Conservation (phyloP, 805 yeast species). For the Kregervanrija delftensis region DNA sequence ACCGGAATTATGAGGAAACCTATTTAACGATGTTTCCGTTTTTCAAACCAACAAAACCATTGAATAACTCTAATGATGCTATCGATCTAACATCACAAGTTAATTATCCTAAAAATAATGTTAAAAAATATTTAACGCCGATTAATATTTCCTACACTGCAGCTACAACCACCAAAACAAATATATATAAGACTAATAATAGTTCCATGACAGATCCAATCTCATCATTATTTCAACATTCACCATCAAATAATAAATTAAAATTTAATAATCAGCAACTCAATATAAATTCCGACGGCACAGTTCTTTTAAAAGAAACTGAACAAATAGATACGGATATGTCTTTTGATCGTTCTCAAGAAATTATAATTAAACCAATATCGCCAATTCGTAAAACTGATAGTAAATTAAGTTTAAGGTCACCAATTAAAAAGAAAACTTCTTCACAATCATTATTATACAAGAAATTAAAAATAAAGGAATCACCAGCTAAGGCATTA, state of each 20-base stretch:
- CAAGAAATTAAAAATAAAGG: slow-evolving; percentile 1
- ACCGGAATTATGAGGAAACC: slow-evolving; percentile 3
- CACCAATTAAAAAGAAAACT: slow-evolving; percentile 5
- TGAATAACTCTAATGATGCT: slow-evolving; percentile 1
- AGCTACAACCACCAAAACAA: background rate
- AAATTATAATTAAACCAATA: too few species aligned
- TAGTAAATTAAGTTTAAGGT: background rate
- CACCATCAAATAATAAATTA: slow-evolving; percentile 2
- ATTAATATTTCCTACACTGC: slow-evolving; percentile 1
- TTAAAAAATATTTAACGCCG: slow-evolving; percentile 13
- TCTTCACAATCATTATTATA: background rate
- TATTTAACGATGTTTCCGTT: slow-evolving; percentile 12
- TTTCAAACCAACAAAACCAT: slow-evolving; percentile 1
- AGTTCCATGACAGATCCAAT: slow-evolving; percentile 5
- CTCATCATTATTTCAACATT: slow-evolving; percentile 4
- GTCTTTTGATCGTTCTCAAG: background rate
- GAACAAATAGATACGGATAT: background rate
- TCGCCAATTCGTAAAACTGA: too few species aligned
- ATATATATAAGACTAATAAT: background rate
- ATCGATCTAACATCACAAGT: slow-evolving; percentile 10
- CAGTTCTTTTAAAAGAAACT: background rate
- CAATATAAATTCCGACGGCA: slow-evolving; percentile 6
- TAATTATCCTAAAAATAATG: slow-evolving; percentile 7
- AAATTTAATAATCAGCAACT: slow-evolving; percentile 12
- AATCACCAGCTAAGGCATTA: slow-evolving; percentile 1